Base-by-base conservation (phyloP, 306 rosid genomes). In the Quercus rubra region DNA sequence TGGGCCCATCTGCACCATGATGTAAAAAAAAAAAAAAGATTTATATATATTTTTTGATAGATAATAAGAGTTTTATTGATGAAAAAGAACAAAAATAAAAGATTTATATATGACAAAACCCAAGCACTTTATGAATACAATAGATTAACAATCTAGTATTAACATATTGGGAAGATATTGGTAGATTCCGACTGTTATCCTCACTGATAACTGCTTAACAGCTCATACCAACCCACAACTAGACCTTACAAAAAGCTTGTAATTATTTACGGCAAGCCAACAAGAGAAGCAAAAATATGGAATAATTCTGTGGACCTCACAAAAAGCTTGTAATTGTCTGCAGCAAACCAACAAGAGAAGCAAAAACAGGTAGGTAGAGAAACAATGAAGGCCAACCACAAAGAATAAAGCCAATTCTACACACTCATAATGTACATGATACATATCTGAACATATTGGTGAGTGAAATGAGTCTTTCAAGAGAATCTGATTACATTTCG, bases 1-100 rank as follows among this genome's bases (percentile, higher is more conserved):
- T 70, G 70, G 73, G 30, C 83, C 83, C 88, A 78, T 89, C 79
- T 27, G 69, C 69, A n/a, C 91, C 83, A 86, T 27, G 83, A 76
- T 71, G 70, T 51, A 77, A 83, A 80, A 74, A 6, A 23, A 33
- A 51, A 66, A 80, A 71, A 35, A 80, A 63, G 27, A 74, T 49
- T 49, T 33, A 72, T 63, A 31, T 55, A 79, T 63, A 23, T 23
- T 23, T 23, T 23, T 23, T 23, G 23, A 23, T 23, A 23, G 23
- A 23, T 23, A 23, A 23, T 23, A 23, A 23, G 23, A 23, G 23
- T 23, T 23, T 23, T 23, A 23, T 23, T 23, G 23, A 23, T 23
- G 23, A 23, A 23, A 23, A 23, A 23, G 23, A 23, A 23, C 23
- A 23, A 23, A 80, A 43, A 8, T 6, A 71, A 28, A 80, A 63